Conservation (phyloP, 2,329 filamentous ascomycete genomes). For the Lojkania enalia region DNA sequence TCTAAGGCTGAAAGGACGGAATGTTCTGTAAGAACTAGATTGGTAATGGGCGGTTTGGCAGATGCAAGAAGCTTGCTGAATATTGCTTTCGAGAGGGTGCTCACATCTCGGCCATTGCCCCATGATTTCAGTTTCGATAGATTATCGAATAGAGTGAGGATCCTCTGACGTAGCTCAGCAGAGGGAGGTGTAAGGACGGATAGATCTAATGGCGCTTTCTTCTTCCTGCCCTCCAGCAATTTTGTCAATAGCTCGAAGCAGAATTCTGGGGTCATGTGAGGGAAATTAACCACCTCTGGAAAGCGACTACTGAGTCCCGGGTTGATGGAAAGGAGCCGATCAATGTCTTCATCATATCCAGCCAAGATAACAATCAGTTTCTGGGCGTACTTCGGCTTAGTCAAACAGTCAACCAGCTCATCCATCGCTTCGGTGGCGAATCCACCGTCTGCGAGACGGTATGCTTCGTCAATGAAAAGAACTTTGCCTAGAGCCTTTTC, state of each 20-base stretch:
- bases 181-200: slow-evolving; percentile 27
- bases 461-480: slow-evolving; percentile 74
- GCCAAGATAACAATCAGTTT: slow-evolving; percentile 70
- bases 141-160: slow-evolving; percentile 42
- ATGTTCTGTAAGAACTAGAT: slow-evolving; percentile 25
- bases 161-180: slow-evolving; percentile 11
- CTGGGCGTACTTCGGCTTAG: slow-evolving; percentile 59
- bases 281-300: slow-evolving; percentile 63
- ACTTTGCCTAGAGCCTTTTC: slow-evolving; percentile 67
- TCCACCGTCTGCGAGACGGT: slow-evolving; percentile 60
- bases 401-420: slow-evolving; percentile 57
- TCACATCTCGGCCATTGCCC: slow-evolving; percentile 67
- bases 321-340: slow-evolving; percentile 64
- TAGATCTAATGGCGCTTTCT: slow-evolving; percentile 35
- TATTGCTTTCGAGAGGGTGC: slow-evolving; percentile 57
- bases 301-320: slow-evolving; percentile 68
- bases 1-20: slow-evolving; percentile 33
- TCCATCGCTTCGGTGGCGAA: slow-evolving; percentile 63
- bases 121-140: slow-evolving; percentile 56
- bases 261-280: slow-evolving; percentile 34
- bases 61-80: slow-evolving; percentile 46
- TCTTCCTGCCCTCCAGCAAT: slow-evolving; percentile 36
- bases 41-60: slow-evolving; percentile 17
- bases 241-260: slow-evolving; percentile 46
- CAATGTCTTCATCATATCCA: slow-evolving; percentile 69